Percentiles rank a stretch among this genome's conserved stretches.
Conservation (phyloP, 1,284 basidiomycete genomes). For the Marasmius tenuissimus region DNA sequence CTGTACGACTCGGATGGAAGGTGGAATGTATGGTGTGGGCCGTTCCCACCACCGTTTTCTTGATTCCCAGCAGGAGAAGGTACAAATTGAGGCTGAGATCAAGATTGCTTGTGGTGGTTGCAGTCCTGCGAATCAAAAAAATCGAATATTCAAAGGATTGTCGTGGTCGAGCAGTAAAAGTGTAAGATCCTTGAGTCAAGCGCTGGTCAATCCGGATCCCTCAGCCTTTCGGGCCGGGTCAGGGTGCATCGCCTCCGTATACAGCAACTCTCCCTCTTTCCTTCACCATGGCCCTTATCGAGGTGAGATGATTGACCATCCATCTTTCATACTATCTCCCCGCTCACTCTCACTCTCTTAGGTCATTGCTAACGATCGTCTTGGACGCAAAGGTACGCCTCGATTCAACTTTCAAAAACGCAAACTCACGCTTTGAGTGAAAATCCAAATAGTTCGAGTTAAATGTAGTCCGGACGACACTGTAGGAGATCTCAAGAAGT, state of each 20-base stretch:
- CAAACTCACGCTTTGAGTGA: constrained; percentile 28
- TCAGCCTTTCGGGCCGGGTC: too few relatives aligned
- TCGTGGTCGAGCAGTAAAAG: too few relatives aligned
- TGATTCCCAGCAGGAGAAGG: too few relatives aligned
- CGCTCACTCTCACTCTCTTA: constrained; percentile 28
- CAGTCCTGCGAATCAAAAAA: too few relatives aligned
- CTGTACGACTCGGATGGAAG: too few relatives aligned
- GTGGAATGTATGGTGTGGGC: too few relatives aligned
- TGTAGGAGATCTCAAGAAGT: constrained; percentile 94
- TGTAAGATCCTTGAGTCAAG: too few relatives aligned
- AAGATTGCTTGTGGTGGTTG: too few relatives aligned
- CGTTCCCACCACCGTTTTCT: too few relatives aligned
- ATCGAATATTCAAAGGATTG: too few relatives aligned
- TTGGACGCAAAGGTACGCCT: constrained; percentile 89
- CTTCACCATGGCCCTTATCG: constrained; percentile 57
- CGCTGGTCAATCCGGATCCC: too few relatives aligned
- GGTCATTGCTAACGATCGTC: constrained; percentile 96
- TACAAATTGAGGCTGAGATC: too few relatives aligned
- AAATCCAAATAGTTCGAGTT: constrained; percentile 63
- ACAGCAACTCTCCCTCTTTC: not conserved
- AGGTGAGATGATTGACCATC: constrained; percentile 36
- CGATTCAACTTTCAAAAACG: not conserved
- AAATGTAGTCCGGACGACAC: constrained; percentile 96
- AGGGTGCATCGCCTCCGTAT: not conserved
- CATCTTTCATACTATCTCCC: not conserved